Evolutionary conservation across 805 yeast genomes (phyloP).

Genomic region (Ogataea methanolica): DNA sequence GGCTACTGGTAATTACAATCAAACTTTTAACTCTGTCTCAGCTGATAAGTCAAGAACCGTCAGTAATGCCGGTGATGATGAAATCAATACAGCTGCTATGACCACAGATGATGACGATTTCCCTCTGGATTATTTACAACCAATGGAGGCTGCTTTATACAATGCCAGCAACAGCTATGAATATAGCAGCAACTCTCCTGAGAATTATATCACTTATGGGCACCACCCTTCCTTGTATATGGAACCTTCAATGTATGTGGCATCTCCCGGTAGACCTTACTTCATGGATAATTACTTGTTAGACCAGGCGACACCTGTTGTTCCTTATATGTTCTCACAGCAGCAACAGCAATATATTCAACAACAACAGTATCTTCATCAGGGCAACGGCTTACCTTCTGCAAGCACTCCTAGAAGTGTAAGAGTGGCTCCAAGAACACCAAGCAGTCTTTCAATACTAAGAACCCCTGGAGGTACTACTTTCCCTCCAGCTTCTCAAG

Average conservation of each 20-base stretch:
- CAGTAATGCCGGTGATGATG: no score
- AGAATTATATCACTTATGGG: slow-evolving; percentile 16
- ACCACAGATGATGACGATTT: slow-evolving; percentile 55
- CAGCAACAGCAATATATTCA: slow-evolving; percentile 15
- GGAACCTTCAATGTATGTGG: slow-evolving; percentile 23
- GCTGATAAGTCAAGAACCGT: no score
- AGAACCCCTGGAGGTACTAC: slow-evolving; percentile 18
- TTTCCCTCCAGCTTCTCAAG: slow-evolving; percentile 10
- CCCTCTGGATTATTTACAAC: slow-evolving; percentile 58
- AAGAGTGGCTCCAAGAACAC: slow-evolving; percentile 17
- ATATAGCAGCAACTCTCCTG: slow-evolving; percentile 22
- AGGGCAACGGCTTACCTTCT: slow-evolving; percentile 3
- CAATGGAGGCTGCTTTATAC: slow-evolving; percentile 12
- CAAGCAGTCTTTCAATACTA: slow-evolving; percentile 6
- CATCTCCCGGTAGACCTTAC: slow-evolving; percentile 21
- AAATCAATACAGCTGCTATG: background rate
- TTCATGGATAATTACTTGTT: slow-evolving; percentile 20
- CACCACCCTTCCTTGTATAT: slow-evolving; percentile 19
- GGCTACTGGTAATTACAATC: no score
- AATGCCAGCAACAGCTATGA: slow-evolving; percentile 27
- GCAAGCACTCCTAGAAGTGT: slow-evolving; percentile 10
- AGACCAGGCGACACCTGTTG: slow-evolving; percentile 28
- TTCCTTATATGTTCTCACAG: slow-evolving; percentile 19
- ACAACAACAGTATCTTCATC: slow-evolving; percentile 6
- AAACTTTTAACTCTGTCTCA: no score